Percentiles rank a stretch among this genome's conserved stretches.
phyloP scores from a whole-genome alignment of 202 grass and related monocot genomes.

The Panicum virgatum region DNA sequence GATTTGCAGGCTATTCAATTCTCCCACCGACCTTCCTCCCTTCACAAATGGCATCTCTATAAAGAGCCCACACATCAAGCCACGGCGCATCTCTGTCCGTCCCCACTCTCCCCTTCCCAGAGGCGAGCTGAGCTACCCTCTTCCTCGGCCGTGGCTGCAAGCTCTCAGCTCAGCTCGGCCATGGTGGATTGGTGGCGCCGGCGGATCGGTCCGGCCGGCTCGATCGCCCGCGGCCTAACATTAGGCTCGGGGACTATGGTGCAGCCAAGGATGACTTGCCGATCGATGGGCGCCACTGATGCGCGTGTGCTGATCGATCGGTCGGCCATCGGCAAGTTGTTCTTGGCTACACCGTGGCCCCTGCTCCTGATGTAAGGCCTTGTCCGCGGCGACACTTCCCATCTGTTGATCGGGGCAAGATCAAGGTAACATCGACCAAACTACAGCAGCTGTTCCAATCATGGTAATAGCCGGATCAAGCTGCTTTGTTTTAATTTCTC shows the following conservation, averaged over 20 bases:
- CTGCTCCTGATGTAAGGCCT: constrained; percentile 64
- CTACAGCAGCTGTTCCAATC: not conserved
- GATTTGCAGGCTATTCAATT: constrained; percentile 10
- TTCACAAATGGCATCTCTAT: constrained; percentile 28
- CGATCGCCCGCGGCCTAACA: constrained; percentile 52
- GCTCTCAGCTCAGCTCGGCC: not conserved
- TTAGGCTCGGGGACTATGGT: constrained; percentile 47
- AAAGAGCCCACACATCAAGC: constrained; percentile 8
- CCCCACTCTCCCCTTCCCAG: not conserved
- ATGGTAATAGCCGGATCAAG: too few species aligned
- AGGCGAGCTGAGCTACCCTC: not conserved
- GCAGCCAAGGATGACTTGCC: constrained; percentile 89
- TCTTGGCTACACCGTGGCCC: constrained; percentile 61
- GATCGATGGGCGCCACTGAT: constrained; percentile 10
- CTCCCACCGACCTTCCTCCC: constrained; percentile 15
- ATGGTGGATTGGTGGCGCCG: not conserved
- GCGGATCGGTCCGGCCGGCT: constrained; percentile 4
- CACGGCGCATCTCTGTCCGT: not conserved
- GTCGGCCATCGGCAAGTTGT: constrained; percentile 55
- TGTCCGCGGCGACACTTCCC: constrained; percentile 14
- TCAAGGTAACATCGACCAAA: not conserved
- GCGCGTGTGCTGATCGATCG: not conserved
- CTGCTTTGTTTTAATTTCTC: not conserved
- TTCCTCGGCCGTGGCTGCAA: not conserved
- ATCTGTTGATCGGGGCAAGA: not conserved